phyloP scores from a whole-genome alignment of 345 rosid species.

The Orychophragmus violaceus region DNA sequence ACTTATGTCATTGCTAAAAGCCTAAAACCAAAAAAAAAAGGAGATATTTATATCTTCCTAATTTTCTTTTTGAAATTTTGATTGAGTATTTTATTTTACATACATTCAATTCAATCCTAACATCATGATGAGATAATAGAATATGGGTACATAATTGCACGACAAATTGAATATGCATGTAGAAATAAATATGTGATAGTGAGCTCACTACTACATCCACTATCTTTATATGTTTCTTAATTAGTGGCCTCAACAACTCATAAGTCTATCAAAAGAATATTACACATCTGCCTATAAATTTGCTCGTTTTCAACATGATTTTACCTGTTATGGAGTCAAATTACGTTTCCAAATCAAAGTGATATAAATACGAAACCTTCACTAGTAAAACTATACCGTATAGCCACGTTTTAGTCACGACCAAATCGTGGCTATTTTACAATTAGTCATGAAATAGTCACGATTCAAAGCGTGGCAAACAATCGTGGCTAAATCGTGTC shows the following conservation, averaged over 20 bases:
- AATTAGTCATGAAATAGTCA: too few species aligned
- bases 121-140: conserved; percentile 25
- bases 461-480: too few species aligned
- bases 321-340: conserved; percentile 13
- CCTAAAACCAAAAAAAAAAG: background rate
- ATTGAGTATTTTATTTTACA: background rate
- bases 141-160: background rate
- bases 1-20: conserved; percentile 2
- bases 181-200: too few species aligned
- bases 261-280: conserved; percentile 10
- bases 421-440: too few species aligned
- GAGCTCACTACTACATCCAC: conserved; percentile 5
- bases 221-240: conserved; percentile 20
- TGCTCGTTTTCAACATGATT: background rate
- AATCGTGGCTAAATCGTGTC: too few species aligned
- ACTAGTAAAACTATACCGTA: too few species aligned
- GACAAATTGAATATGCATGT: background rate
- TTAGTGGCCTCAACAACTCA: conserved; percentile 14
- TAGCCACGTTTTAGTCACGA: too few species aligned
- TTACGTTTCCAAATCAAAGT: background rate
- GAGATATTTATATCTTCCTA: background rate
- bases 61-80: too few species aligned
- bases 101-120: conserved; percentile 16
- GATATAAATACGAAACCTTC: background rate
- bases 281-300: background rate